These are phyloP conservation scores for Boeremia lycopersici DNA, from an alignment of 2,329 filamentous ascomycete genomes.

Conservation along the genomic window DNA sequence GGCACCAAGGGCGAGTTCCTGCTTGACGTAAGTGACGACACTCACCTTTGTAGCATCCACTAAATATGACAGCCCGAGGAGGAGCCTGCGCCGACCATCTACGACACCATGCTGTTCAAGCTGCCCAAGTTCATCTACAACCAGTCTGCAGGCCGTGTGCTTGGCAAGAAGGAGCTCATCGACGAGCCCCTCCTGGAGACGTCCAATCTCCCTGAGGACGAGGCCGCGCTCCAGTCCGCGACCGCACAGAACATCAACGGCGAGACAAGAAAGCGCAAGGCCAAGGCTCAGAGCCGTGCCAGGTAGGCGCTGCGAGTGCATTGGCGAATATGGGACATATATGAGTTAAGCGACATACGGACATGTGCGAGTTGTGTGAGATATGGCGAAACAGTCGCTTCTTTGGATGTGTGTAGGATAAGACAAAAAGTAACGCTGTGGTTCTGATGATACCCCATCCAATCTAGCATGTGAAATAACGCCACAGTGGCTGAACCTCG, in stretches of 20 bases:
- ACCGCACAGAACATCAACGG: conserved; percentile 53
- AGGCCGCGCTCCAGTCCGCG: conserved; percentile 50
- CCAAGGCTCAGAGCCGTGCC: conserved; percentile 33
- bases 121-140: conserved; percentile 76
- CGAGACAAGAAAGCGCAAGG: conserved; percentile 51
- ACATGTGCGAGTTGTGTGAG: too few species aligned
- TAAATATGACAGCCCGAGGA: conserved; percentile 69
- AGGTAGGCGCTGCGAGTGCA: conserved; percentile 20
- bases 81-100: conserved; percentile 75
- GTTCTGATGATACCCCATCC: neutral
- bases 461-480: conserved; percentile 3
- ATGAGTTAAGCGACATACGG: too few species aligned
- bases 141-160: conserved; percentile 51
- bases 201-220: conserved; percentile 46
- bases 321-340: too few species aligned
- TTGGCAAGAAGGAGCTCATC: conserved; percentile 47
- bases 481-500: conserved; percentile 23
- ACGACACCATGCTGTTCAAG: conserved; percentile 81
- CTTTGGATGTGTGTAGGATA: conserved; percentile 12
- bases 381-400: neutral
- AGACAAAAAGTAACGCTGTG: neutral
- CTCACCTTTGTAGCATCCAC: neutral
- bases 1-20: conserved; percentile 82
- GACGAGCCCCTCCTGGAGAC: conserved; percentile 45
- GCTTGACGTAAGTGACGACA: conserved; percentile 72